Conservation (phyloP, 768 basidiomycete genomes). For the Suillus discolor region DNA sequence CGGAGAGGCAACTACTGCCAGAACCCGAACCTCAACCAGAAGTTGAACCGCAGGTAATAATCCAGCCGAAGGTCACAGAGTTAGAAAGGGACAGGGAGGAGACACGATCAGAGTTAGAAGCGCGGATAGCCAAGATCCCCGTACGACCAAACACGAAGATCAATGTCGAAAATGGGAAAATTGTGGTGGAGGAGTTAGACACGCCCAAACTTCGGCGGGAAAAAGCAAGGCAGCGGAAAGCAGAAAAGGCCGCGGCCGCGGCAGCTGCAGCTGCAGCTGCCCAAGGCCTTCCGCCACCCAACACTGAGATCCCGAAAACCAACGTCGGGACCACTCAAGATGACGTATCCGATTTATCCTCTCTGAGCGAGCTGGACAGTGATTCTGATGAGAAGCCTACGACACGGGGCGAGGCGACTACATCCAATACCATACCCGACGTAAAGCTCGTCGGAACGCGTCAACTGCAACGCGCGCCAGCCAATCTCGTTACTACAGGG, state of each 20-base stretch:
- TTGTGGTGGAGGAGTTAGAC: constrained; percentile 73
- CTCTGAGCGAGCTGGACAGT: constrained; percentile 46
- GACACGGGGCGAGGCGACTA: constrained; percentile 8
- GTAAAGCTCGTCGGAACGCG: not conserved
- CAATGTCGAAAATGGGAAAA: constrained; percentile 44
- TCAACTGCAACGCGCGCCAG: constrained; percentile 14
- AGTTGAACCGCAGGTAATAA: not conserved
- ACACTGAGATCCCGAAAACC: constrained; percentile 13
- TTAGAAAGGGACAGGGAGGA: constrained; percentile 11
- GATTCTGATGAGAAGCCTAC: constrained; percentile 17
- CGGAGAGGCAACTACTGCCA: too few species aligned
- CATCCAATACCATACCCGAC: constrained; percentile 14
- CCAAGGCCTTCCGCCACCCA: not conserved
- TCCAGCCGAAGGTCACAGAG: not conserved
- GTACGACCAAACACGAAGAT: constrained; percentile 34
- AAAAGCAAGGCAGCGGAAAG: constrained; percentile 53
- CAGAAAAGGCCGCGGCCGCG: constrained; percentile 33
- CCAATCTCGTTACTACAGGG: constrained; percentile 18
- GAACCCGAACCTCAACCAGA: constrained; percentile 8
- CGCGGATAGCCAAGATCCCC: constrained; percentile 29
- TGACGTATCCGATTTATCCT: constrained; percentile 46
- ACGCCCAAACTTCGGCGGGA: constrained; percentile 67
- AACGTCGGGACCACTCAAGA: constrained; percentile 22
- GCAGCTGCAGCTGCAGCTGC: constrained; percentile 14
- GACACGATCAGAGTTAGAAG: constrained; percentile 22